These are phyloP conservation scores for Taphrina flavorubra DNA, from an alignment of 1,139 yeast genomes.

Conservation along the genomic window DNA sequence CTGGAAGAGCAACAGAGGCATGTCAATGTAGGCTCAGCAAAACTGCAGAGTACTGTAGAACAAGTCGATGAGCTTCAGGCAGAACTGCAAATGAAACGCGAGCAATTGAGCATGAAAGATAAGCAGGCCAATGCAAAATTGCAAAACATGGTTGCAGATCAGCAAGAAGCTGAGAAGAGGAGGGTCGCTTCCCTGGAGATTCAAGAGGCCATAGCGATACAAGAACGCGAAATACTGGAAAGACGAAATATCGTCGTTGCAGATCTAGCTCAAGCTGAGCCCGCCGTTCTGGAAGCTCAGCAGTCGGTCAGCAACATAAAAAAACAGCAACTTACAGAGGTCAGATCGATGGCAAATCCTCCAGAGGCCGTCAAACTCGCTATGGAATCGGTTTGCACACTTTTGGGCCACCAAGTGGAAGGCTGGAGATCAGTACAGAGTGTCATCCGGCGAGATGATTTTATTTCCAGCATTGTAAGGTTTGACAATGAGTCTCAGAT, in stretches of 20 bases:
- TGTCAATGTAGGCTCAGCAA: slow-evolving; percentile 73
- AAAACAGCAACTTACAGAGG: slow-evolving; percentile 87
- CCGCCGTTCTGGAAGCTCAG: slow-evolving; percentile 82
- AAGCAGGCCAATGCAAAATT: slow-evolving; percentile 73
- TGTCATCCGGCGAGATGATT: slow-evolving; percentile 83
- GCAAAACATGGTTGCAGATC: slow-evolving; percentile 79
- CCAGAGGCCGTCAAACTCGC: slow-evolving; percentile 87
- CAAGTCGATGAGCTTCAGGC: slow-evolving; percentile 68
- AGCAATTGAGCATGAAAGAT: slow-evolving; percentile 62
- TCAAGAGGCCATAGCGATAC: slow-evolving; percentile 70
- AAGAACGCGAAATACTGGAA: slow-evolving; percentile 65
- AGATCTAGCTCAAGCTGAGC: slow-evolving; percentile 78
- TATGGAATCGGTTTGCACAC: slow-evolving; percentile 82
- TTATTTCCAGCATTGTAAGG: slow-evolving; percentile 78
- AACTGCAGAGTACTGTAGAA: slow-evolving; percentile 75
- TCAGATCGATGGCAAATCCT: slow-evolving; percentile 87
- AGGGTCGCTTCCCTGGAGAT: slow-evolving; percentile 84
- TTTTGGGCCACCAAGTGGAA: slow-evolving; percentile 72
- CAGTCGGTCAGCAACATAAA: slow-evolving; percentile 87
- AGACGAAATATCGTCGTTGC: slow-evolving; percentile 63
- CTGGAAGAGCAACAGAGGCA: slow-evolving; percentile 75
- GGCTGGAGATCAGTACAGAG: slow-evolving; percentile 85
- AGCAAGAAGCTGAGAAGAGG: slow-evolving; percentile 89
- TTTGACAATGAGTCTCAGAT: slow-evolving; percentile 70
- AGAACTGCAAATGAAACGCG: slow-evolving; percentile 62